phyloP scores from a whole-genome alignment of 306 rosid genomes.

The Cucumis hystrix region DNA sequence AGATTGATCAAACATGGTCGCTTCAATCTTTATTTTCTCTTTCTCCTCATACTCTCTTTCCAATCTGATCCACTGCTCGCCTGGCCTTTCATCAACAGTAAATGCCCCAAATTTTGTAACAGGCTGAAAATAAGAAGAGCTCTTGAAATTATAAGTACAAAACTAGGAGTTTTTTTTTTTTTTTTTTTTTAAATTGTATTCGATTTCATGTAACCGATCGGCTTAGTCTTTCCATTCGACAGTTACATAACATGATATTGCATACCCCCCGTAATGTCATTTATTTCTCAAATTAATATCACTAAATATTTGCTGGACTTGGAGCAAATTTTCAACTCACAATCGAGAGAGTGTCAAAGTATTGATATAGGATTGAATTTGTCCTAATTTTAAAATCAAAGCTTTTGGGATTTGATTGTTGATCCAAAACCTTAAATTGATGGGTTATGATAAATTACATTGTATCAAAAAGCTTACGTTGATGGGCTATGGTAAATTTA shows the following conservation, averaged over 20 bases:
- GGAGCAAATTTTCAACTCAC: background rate
- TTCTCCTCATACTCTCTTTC: conserved; percentile 31
- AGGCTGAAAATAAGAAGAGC: conserved; percentile 32
- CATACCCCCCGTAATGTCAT: background rate
- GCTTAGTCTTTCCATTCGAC: background rate
- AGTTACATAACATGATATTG: background rate
- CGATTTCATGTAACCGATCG: background rate
- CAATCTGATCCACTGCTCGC: conserved; percentile 71
- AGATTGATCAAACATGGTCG: conserved; percentile 57
- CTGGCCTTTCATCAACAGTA: conserved; percentile 45
- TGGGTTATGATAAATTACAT: too few species aligned
- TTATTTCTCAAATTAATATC: background rate
- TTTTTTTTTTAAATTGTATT: background rate
- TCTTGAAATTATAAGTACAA: background rate
- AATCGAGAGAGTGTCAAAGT: background rate
- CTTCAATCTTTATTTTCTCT: conserved; percentile 70
- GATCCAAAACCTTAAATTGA: too few species aligned
- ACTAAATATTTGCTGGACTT: background rate
- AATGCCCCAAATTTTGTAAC: conserved; percentile 38
- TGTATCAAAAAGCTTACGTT: too few species aligned
- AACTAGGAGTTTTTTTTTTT: too few species aligned
- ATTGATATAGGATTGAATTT: background rate
- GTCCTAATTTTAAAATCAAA: too few species aligned
- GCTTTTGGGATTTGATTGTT: too few species aligned
- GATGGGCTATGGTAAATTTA: too few species aligned